Base-by-base conservation (phyloP, 139 green algal species). In the Choricystis sp. region DNA sequence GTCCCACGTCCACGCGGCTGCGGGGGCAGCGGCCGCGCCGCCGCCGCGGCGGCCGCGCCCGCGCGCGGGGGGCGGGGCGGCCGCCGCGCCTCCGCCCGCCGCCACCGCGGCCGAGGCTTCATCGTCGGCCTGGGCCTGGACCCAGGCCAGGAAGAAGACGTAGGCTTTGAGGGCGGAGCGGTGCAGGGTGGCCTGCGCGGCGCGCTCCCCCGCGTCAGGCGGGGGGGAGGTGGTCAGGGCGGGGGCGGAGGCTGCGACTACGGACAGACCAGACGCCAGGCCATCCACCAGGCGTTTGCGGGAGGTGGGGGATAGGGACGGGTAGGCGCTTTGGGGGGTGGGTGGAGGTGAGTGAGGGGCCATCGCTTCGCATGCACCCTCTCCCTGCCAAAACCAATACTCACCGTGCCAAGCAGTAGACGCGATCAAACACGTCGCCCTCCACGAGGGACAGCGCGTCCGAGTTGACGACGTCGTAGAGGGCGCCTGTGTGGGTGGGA, bases 151-250 rank as follows among this genome's bases (percentile, higher is more conserved):
- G 64, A 92, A 80, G 64, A 80, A 88, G 4, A 73, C 28, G 64
- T 92, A 90, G 31, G 73, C 76, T 40, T 86, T 85, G 58, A 88
- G 74, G 23, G 81, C 83, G 21, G 62, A 77, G 30, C 74, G 66
- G 66, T 87, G 74, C 9, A 16, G 9, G 9, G 40, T 21, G 40
- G n/a, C n/a, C n/a, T n/a, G n/a, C n/a, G n/a, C n/a, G n/a, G n/a
- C n/a, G n/a, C 9, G 9, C 40, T 9, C 40, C 9, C 16, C 40
- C 40, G 40, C 9, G 40, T 52, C 40, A 21, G 40, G 40, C 16
- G 40, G 40, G 16, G 9, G 9, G 9, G 40, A 52, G 40, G 9
- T 52, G 9, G 40, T 52, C 40, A 52, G 40, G 40, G 9, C 16
- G 40, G 40, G 9, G 9, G 40, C 40, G 40, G 40, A 52, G 9